These are phyloP conservation scores for Polygonum aviculare DNA, from an alignment of 148 eudicot genomes.

Conservation along the genomic window DNA sequence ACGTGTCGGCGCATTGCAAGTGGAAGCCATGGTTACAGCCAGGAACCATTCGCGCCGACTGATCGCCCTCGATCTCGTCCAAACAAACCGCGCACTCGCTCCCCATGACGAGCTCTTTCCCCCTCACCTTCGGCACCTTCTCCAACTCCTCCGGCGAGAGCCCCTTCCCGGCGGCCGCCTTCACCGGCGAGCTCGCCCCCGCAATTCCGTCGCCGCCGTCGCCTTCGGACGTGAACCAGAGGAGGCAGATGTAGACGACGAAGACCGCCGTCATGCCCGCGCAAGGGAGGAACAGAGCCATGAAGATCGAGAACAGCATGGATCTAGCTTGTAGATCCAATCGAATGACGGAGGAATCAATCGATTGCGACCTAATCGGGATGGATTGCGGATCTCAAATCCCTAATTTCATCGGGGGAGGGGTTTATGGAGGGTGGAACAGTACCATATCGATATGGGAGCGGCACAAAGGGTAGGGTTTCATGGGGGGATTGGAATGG, in stretches of 20 bases:
- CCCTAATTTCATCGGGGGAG: neutral
- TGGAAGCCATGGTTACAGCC: slow-evolving; percentile 98
- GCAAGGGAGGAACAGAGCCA: slow-evolving; percentile 74
- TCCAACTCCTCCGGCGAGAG: slow-evolving; percentile 57
- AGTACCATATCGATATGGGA: neutral
- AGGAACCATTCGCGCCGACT: slow-evolving; percentile 73
- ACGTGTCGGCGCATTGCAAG: slow-evolving; percentile 64
- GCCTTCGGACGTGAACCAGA: slow-evolving; percentile 41
- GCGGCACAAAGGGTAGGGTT: neutral
- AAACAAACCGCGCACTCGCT: slow-evolving; percentile 78
- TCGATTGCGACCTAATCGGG: neutral
- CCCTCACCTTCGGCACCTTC: slow-evolving; percentile 59
- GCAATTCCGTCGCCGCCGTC: neutral
- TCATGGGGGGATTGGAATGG: neutral
- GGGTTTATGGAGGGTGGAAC: neutral
- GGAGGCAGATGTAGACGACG: slow-evolving; percentile 53
- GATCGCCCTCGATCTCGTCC: slow-evolving; percentile 62
- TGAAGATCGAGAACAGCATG: slow-evolving; percentile 50
- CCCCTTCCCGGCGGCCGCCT: slow-evolving; percentile 32
- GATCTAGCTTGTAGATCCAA: neutral
- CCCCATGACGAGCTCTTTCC: slow-evolving; percentile 50
- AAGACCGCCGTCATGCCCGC: slow-evolving; percentile 68
- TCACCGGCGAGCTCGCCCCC: slow-evolving; percentile 22
- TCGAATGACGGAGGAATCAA: neutral
- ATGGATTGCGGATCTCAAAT: neutral